Evolutionary conservation across 2,329 filamentous ascomycete species (phyloP).

Genomic region (Colletotrichum karsti): DNA sequence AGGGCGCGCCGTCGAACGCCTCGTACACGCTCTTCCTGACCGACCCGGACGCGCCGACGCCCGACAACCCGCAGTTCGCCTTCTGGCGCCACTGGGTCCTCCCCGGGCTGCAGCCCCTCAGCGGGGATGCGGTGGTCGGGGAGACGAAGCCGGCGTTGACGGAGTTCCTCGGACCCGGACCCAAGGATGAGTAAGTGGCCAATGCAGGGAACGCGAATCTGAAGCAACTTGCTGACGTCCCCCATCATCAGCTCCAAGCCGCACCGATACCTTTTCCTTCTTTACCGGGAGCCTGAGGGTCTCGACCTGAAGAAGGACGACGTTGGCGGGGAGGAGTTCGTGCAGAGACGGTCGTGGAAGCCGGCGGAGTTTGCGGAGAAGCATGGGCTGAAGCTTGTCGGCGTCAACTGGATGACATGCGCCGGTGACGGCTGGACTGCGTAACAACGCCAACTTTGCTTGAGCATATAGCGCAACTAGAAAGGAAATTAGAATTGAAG

Average conservation of each 20-base stretch:
- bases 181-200: conserved; percentile 53
- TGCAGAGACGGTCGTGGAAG: conserved; percentile 52
- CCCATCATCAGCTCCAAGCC: conserved; percentile 51
- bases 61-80: conserved; percentile 61
- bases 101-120: conserved; percentile 44
- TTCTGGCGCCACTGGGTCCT: conserved; percentile 65
- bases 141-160: conserved; percentile 46
- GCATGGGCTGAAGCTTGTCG: conserved; percentile 47
- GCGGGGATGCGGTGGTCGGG: conserved; percentile 33
- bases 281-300: conserved; percentile 49
- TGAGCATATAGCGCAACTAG: not conserved
- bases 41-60: conserved; percentile 64
- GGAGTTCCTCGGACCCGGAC: conserved; percentile 52
- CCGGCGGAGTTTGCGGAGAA: conserved; percentile 46
- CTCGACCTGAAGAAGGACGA: conserved; percentile 47
- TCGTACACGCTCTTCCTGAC: conserved; percentile 58
- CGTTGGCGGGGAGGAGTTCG: conserved; percentile 56
- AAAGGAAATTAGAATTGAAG: too few species aligned
- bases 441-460: conserved; percentile 8
- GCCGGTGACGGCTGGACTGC: conserved; percentile 53
- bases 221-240: too few species aligned
- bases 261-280: conserved; percentile 55
- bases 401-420: conserved; percentile 55
- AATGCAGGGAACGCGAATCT: not conserved
- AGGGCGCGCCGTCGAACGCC: conserved; percentile 34